These are phyloP conservation scores for Colletotrichum theobromicola DNA, from an alignment of 2,329 filamentous ascomycete genomes.

Conservation along the genomic window DNA sequence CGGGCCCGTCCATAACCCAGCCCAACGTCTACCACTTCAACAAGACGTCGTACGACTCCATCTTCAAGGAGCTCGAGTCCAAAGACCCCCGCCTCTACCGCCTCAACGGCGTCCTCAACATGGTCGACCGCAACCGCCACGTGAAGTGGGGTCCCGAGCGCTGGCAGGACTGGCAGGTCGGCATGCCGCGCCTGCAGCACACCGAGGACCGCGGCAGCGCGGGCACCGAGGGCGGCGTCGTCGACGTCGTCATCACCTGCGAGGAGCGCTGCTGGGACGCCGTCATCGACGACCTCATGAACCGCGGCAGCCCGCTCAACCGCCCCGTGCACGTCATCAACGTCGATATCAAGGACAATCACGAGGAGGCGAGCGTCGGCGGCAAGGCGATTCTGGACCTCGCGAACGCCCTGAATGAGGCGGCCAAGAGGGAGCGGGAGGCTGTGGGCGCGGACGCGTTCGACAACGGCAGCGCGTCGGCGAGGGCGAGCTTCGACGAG, in stretches of 20 bases:
- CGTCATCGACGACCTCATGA: slow-evolving; percentile 90
- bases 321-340: slow-evolving; percentile 97
- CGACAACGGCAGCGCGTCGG: slow-evolving; percentile 70
- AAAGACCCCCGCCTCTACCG: slow-evolving; percentile 90
- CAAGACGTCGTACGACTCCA: slow-evolving; percentile 91
- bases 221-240: slow-evolving; percentile 86
- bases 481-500: slow-evolving; percentile 85
- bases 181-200: slow-evolving; percentile 80
- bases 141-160: slow-evolving; percentile 96
- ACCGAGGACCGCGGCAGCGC: slow-evolving; percentile 75
- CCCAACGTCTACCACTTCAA: slow-evolving; percentile 99
- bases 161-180: slow-evolving; percentile 97
- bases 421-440: slow-evolving; percentile 78
- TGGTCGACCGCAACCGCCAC: slow-evolving; percentile 89
- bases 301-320: slow-evolving; percentile 85
- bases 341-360: slow-evolving; percentile 97
- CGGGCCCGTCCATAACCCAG: slow-evolving; percentile 87
- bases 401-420: slow-evolving; percentile 82
- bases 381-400: slow-evolving; percentile 92
- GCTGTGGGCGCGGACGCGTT: slow-evolving; percentile 68
- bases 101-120: slow-evolving; percentile 91
- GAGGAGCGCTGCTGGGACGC: slow-evolving; percentile 99
- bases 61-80: slow-evolving; percentile 86
- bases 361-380: slow-evolving; percentile 91
- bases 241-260: slow-evolving; percentile 95